A percentile compares a stretch with the other conserved stretches of the same genome.
Evolutionary conservation across 2,329 filamentous ascomycete genomes (phyloP).

Genomic region (Pseudogymnoascus sp.): DNA sequence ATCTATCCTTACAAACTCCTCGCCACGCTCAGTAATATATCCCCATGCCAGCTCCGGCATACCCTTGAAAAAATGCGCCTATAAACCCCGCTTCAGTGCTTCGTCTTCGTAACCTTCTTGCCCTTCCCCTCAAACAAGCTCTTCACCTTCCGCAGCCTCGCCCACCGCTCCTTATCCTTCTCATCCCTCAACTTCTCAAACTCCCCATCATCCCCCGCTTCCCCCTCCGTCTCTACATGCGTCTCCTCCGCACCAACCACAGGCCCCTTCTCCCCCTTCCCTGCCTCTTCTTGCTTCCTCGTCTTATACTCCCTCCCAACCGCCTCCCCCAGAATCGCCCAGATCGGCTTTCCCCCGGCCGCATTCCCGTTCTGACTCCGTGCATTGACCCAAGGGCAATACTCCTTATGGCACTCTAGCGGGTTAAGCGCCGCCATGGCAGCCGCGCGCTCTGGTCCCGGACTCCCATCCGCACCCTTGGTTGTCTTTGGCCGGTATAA

Average conservation of each 20-base stretch:
- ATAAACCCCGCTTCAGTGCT: not conserved
- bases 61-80: not conserved
- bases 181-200: constrained; percentile 41
- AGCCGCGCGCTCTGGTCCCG: constrained; percentile 42
- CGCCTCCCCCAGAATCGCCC: constrained; percentile 37
- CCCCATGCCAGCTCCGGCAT: not conserved
- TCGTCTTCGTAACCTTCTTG: constrained; percentile 35
- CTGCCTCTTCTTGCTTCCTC: constrained; percentile 8
- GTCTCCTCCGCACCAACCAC: constrained; percentile 16
- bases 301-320: constrained; percentile 29
- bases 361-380: constrained; percentile 47
- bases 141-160: constrained; percentile 63
- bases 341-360: constrained; percentile 35
- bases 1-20: constrained; percentile 9
- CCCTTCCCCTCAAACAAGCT: constrained; percentile 62
- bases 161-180: constrained; percentile 68
- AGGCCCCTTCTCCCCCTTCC: constrained; percentile 9
- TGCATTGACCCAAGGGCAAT: constrained; percentile 72
- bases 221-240: constrained; percentile 24
- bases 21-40: not conserved
- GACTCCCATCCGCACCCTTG: constrained; percentile 42
- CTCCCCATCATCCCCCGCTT: constrained; percentile 22
- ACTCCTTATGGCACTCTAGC: constrained; percentile 68
- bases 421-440: constrained; percentile 63
- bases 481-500: constrained; percentile 76